These are phyloP conservation scores for Phyllosticta citribraziliensis DNA, from an alignment of 2,329 filamentous ascomycete genomes.

Conservation along the genomic window DNA sequence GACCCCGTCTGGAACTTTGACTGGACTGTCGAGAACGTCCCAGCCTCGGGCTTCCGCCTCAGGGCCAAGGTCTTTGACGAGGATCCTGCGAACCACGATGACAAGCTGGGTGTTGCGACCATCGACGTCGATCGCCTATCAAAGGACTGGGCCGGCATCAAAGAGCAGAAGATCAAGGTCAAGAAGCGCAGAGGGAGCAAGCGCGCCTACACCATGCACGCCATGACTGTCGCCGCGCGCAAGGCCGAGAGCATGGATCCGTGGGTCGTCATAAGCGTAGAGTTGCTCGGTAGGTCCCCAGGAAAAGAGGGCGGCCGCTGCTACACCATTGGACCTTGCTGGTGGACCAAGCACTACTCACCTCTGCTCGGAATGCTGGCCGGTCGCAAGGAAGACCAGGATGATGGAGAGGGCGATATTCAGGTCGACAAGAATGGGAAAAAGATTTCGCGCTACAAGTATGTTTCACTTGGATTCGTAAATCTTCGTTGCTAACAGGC, in stretches of 20 bases:
- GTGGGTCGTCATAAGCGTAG: conserved; percentile 60
- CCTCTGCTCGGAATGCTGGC: conserved; percentile 77
- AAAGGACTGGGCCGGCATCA: conserved; percentile 59
- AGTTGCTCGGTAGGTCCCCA: conserved; percentile 67
- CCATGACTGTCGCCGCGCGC: conserved; percentile 53
- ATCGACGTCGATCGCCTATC: conserved; percentile 51
- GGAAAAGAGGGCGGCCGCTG: conserved; percentile 53
- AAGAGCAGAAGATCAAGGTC: conserved; percentile 55
- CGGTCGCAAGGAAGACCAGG: conserved; percentile 49
- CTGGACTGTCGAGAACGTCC: conserved; percentile 84
- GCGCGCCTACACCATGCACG: conserved; percentile 68
- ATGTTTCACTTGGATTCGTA: conserved; percentile 25
- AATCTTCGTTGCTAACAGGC: conserved; percentile 3
- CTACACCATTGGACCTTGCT: conserved; percentile 70
- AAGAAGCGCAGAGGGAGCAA: conserved; percentile 84
- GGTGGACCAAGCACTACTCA: conserved; percentile 76
- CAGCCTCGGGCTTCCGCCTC: conserved; percentile 67
- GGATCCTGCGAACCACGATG: conserved; percentile 75
- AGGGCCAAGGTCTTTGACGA: conserved; percentile 88
- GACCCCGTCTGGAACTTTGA: conserved; percentile 74
- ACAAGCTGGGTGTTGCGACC: conserved; percentile 78
- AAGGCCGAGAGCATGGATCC: conserved; percentile 59
- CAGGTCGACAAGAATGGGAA: conserved; percentile 28
- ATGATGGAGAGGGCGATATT: conserved; percentile 12
- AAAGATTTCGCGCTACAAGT: conserved; percentile 66